Conservation (phyloP, 306 rosid genomes). For the Senna siamea region DNA sequence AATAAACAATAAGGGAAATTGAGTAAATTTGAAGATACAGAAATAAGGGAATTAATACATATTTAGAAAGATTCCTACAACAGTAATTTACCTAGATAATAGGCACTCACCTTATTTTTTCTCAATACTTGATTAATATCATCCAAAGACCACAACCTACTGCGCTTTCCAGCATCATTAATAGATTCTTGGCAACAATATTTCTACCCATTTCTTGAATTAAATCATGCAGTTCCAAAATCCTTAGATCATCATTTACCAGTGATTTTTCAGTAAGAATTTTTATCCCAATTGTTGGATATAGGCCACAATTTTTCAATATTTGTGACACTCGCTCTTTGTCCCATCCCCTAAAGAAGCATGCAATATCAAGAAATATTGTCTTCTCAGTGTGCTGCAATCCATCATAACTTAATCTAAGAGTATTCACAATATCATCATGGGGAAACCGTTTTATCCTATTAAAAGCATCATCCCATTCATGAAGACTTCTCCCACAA, state of each 20-base stretch:
- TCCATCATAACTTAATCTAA: conserved; percentile 13
- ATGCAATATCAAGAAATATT: conserved; percentile 17
- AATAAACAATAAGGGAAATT: not conserved
- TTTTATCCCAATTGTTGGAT: not conserved
- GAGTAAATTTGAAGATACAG: too few relatives aligned
- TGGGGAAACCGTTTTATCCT: not conserved
- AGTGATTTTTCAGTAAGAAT: not conserved
- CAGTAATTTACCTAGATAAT: too few relatives aligned
- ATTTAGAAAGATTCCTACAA: not conserved
- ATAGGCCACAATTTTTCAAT: conserved; percentile 1
- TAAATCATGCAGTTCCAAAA: not conserved
- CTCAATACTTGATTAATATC: conserved; percentile 8
- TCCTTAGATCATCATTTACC: not conserved
- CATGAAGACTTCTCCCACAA: not conserved
- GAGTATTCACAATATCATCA: not conserved
- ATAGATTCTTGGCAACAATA: conserved; percentile 2
- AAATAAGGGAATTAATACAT: too few relatives aligned
- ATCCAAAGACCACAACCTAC: not conserved
- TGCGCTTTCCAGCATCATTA: not conserved
- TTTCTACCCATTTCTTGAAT: not conserved
- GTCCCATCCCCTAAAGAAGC: not conserved
- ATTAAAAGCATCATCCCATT: not conserved
- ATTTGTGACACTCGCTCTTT: not conserved
- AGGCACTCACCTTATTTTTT: not conserved
- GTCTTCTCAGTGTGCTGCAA: not conserved